Evolutionary conservation across 2,329 filamentous ascomycete species (phyloP), one percentile per base, ranked within the genome.

Genomic region (Aureobasidium sp.): DNA sequence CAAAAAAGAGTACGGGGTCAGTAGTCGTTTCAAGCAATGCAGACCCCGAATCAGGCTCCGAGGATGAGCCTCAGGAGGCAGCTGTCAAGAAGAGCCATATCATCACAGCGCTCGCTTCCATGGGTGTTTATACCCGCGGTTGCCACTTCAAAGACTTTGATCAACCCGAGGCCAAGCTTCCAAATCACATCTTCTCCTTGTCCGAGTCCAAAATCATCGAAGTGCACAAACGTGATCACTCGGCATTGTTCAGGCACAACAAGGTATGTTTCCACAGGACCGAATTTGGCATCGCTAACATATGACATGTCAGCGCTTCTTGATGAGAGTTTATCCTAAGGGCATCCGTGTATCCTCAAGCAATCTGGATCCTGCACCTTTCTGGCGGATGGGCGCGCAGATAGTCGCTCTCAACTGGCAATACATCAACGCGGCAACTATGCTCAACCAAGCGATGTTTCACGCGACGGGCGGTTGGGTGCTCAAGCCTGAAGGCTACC

Each of bases 391-490:
- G 50, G 96, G 96, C 38, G 96, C 98, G 23, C 96, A 99, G 80
- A 98, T 99, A 95, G 94, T 93, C 18, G 96, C 96, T 0, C 85
- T 98, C 69, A 99, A 99, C 80, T 98, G 96, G 95, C 96, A 99
- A 80, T 98, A 95, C 0, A 98, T 97, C 74, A 96, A 98, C 75
- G 86, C 97, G 23, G 94, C 95, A 53, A 96, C 98, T 88, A 95
- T 98, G 76, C 87, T 98, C 78, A 98, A 98, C 77, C 93, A 96
- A 71, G 96, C 96, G 74, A 98, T 99, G 96, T 99, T 98, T 76
- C 92, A 94, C 54, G 93, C 93, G 66, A 93, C 94, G 50, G 93
- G 93, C 3, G 96, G 96, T 51, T 99, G 98, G 74, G 94, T 98
- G 18, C 87, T 98, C 62, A 99, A 99, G 82, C 95, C 96, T 25